Evolutionary conservation across 2,329 filamentous ascomycete genomes (phyloP).

Genomic region (Gyromitra esculenta): DNA sequence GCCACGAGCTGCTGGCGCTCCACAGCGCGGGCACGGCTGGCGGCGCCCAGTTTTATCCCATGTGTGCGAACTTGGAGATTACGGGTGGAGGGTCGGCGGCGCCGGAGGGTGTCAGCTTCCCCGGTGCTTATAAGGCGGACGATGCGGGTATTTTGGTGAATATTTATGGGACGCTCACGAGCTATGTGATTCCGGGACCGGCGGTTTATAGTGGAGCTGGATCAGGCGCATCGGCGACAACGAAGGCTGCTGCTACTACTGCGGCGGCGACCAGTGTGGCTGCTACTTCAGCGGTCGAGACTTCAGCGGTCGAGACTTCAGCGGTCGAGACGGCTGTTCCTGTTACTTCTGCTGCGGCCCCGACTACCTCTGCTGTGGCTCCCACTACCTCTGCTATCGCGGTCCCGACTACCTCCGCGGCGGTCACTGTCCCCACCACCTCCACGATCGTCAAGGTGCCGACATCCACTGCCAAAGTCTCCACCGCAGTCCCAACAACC

Average conservation of each 20-base stretch:
- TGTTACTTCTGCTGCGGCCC: constrained; percentile 48
- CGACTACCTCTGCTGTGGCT: constrained; percentile 57
- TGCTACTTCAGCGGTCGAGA: neutral
- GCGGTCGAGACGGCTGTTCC: neutral
- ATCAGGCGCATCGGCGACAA: neutral
- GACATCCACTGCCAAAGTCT: neutral
- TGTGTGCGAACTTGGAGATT: constrained; percentile 61
- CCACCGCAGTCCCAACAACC: constrained; percentile 40
- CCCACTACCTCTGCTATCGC: constrained; percentile 58
- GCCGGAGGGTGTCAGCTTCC: constrained; percentile 59
- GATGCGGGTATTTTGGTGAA: constrained; percentile 63
- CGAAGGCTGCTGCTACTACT: constrained; percentile 14
- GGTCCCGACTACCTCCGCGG: constrained; percentile 52
- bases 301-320: constrained; percentile 4
- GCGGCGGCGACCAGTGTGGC: neutral
- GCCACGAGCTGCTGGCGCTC: constrained; percentile 60
- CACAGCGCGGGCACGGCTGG: constrained; percentile 59
- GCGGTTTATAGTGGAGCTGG: constrained; percentile 58
- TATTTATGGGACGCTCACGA: constrained; percentile 60
- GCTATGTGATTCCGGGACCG: constrained; percentile 61
- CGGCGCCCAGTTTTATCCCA: constrained; percentile 61
- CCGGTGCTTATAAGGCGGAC: constrained; percentile 59
- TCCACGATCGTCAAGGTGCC: constrained; percentile 22
- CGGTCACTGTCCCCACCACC: constrained; percentile 16
- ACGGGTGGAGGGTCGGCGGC: constrained; percentile 60